Evolutionary conservation across 106 monocot genomes (phyloP), one percentile per base, ranked within the genome.

Genomic region (Dendrobium nobile): DNA sequence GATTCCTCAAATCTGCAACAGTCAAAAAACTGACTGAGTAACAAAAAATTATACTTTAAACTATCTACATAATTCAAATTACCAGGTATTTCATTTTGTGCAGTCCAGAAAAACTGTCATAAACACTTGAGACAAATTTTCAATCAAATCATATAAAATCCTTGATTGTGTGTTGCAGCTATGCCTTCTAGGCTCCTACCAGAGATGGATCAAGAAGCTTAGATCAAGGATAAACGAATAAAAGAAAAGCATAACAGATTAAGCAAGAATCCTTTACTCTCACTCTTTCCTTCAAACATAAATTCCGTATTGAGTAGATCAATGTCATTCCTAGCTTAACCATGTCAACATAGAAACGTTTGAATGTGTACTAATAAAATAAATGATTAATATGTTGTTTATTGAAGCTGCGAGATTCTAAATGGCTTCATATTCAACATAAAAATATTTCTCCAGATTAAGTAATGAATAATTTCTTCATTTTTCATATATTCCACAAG

Each of bases 1-100:
- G 97, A 94, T 84, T 98, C 94, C 59, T 92, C 91, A 80, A 85
- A 94, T 82, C 97, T 98, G 82, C 81, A 94, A 81, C 67, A 84
- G 41, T 43, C 41, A 94, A 82, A 87, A 13, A 81, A 54, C 16
- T 37, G 11, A 4, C 4, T 40, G 11, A 72, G 28, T 1, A 43
- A 74, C 13, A 43, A 74, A 74, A 19, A 74, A 44, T 42, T 44
- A 20, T 74, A 44, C n/a, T 15, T 42, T 7, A 74, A 74, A 42
- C 74, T 20, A 42, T 74, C 15, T 70, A 37, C n/a, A 22, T n/a
- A 61, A 13, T 74, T 74, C 43, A 43, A 37, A 44, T 74, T 42
- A 74, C 20, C 28, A 74, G 43, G 6, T 74, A 74, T 44, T 44
- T 44, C n/a, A 22, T 61, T 22, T 61, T 61, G 61, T 61, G n/a